Evolutionary conservation across 2,329 filamentous ascomycete species (phyloP), one percentile per base, ranked within the genome.

Genomic region (Colletotrichum truncatum): DNA sequence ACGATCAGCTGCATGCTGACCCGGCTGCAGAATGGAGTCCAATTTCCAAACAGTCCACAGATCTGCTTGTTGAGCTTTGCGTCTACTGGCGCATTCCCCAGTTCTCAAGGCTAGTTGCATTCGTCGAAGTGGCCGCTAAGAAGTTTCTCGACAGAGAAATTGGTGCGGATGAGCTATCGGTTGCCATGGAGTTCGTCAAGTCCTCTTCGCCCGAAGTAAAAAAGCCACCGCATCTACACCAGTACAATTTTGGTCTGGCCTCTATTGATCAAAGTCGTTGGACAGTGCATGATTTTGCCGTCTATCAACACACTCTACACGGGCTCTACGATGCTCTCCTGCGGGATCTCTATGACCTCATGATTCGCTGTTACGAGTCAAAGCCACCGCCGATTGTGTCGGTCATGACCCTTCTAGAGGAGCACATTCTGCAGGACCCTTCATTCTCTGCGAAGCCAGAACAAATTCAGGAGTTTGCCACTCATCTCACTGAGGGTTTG

Each of bases 51-150:
- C 88, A 92, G 67, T 96, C 93, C 2, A 86, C 89, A 51, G 94
- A 98, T 60, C 82, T 99, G 46, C 79, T 99, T 67, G 92, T 91
- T 66, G 95, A 98, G 76, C 85, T 98, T 62, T 93, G 91, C 64
- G 82, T 93, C 67, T 89, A 94, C 72, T 99, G 96, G 96, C 90
- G 96, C 52, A 86, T 99, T 67, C 94, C 95, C 2, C 89, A 91
- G 69, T 93, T 90, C 73, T 93, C 93, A 4, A 88, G 94, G 45
- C 84, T 93, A 54, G 89, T 97, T 6, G 80, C 95, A 6, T 90
- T 97, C 71, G 80, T 98, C 34, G 96, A 98, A 79, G 92, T 97
- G 60, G 87, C 93, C 6, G 87, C 91, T 21, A 91, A 94, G 72
- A 96, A 96, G 76, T 98, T 94, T 73, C 81, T 93, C 46, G 91